A percentile compares a stretch with the other conserved stretches of the same genome.
Evolutionary conservation across 78 protist genomes (phyloP).

Genomic region (Diacronema lutheri): DNA sequence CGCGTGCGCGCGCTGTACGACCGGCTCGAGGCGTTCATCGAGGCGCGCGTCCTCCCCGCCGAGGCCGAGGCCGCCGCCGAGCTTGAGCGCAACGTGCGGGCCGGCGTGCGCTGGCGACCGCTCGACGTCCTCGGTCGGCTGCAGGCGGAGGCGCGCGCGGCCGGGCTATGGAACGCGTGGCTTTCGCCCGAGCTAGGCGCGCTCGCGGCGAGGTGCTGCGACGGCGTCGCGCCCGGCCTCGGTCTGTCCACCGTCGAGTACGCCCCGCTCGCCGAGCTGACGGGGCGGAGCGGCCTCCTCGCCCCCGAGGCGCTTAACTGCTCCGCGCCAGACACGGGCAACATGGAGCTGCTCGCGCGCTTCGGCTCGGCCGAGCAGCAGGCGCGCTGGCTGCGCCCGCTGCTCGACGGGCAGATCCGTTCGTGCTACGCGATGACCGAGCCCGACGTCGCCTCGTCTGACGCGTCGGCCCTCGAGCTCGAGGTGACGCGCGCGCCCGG

Average conservation of each 20-base stretch:
- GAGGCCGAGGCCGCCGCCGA: too few species aligned
- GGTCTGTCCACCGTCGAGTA: conserved; percentile 50
- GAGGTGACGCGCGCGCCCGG: background rate
- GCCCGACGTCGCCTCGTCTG: background rate
- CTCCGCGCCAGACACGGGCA: conserved; percentile 86
- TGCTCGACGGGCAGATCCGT: conserved; percentile 43
- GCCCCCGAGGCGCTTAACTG: conserved; percentile 65
- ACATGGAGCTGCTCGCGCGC: conserved; percentile 71
- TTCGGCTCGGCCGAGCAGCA: conserved; percentile 72
- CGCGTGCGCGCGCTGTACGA: too few species aligned
- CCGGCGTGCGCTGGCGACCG: too few species aligned
- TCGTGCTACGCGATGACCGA: conserved; percentile 74
- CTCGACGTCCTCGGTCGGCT: background rate
- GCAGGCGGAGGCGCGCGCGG: background rate
- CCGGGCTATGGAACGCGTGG: background rate
- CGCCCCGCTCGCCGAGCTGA: conserved; percentile 62
- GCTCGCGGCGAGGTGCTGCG: too few species aligned
- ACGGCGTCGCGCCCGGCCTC: background rate
- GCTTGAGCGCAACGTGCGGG: too few species aligned
- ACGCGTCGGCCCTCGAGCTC: conserved; percentile 36
- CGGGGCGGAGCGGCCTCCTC: conserved; percentile 35
- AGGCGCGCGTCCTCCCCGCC: too few species aligned
- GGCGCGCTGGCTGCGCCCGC: background rate
- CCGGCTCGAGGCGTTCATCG: too few species aligned
- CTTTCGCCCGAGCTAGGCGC: background rate